Conservation (phyloP, 495 filamentous ascomycete genomes). For the Penicillium crystallinum region DNA sequence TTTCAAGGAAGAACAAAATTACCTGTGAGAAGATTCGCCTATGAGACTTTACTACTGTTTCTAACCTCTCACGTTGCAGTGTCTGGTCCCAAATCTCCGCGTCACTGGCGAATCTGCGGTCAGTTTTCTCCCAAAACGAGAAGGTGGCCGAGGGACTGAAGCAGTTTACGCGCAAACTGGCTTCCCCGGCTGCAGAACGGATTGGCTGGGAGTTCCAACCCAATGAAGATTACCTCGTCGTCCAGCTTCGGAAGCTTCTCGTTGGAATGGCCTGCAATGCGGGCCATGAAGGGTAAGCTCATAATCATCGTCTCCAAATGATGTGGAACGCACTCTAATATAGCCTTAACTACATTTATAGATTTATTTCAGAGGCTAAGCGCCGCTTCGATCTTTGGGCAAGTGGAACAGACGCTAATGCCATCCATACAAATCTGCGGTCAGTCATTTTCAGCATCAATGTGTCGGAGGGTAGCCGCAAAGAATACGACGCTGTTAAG, state of each 20-base stretch:
- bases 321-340: constrained; percentile 16
- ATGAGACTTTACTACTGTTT: not conserved
- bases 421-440: constrained; percentile 77
- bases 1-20: constrained; percentile 74
- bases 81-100: constrained; percentile 83
- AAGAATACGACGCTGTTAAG: constrained; percentile 69
- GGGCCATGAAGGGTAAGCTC: constrained; percentile 63
- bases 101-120: constrained; percentile 60
- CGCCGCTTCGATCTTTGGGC: constrained; percentile 70
- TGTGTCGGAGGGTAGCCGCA: constrained; percentile 60
- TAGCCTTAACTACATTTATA: constrained; percentile 25
- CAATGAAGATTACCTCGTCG: constrained; percentile 74
- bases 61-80: constrained; percentile 27
- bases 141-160: constrained; percentile 59
- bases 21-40: constrained; percentile 49
- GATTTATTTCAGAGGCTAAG: constrained; percentile 63
- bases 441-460: constrained; percentile 71
- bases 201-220: constrained; percentile 79
- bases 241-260: constrained; percentile 74
- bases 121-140: constrained; percentile 57
- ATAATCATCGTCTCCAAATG: not conserved
- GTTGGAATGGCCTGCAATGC: constrained; percentile 67
- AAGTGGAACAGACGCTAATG: constrained; percentile 55
- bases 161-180: constrained; percentile 66
- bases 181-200: constrained; percentile 63